phyloP scores from a whole-genome alignment of 768 basidiomycete species.

The Tulasnella calospora region DNA sequence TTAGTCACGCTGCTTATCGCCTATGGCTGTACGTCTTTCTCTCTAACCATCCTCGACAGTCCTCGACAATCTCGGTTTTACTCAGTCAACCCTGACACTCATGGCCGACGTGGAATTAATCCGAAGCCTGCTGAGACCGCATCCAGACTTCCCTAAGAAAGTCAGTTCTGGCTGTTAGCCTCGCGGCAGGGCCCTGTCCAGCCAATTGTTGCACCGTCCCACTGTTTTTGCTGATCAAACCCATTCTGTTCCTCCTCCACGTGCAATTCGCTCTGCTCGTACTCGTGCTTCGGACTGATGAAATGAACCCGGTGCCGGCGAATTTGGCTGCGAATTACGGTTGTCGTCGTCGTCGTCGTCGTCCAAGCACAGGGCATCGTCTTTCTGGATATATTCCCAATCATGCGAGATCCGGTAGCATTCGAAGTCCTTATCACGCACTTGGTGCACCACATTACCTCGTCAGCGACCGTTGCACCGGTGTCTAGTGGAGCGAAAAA shows the following conservation, averaged over 20 bases:
- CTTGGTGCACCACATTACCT: slow-evolving; percentile 77
- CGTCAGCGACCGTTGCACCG: slow-evolving; percentile 51
- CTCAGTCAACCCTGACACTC: slow-evolving; percentile 20
- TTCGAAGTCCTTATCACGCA: slow-evolving; percentile 91
- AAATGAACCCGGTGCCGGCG: neutral
- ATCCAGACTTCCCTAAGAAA: slow-evolving; percentile 87
- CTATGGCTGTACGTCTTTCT: neutral
- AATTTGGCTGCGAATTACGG: slow-evolving; percentile 18
- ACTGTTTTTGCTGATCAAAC: neutral
- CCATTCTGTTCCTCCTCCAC: neutral
- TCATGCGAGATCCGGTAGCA: slow-evolving; percentile 76
- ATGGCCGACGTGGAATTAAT: slow-evolving; percentile 73
- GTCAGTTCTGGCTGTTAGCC: slow-evolving; percentile 41
- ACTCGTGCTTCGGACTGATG: neutral
- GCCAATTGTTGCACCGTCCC: neutral
- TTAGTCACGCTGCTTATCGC: slow-evolving; percentile 3
- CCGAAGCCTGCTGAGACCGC: slow-evolving; percentile 52
- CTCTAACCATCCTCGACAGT: neutral
- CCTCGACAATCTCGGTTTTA: slow-evolving; percentile 9
- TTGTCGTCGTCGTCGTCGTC: neutral
- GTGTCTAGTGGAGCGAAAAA: slow-evolving; percentile 43
- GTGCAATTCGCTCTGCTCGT: neutral
- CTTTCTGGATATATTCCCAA: slow-evolving; percentile 93
- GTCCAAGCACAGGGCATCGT: slow-evolving; percentile 61
- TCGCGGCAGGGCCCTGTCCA: neutral